phyloP scores from a whole-genome alignment of 352 stramenopile genomes.

The Phytophthora citricola region DNA sequence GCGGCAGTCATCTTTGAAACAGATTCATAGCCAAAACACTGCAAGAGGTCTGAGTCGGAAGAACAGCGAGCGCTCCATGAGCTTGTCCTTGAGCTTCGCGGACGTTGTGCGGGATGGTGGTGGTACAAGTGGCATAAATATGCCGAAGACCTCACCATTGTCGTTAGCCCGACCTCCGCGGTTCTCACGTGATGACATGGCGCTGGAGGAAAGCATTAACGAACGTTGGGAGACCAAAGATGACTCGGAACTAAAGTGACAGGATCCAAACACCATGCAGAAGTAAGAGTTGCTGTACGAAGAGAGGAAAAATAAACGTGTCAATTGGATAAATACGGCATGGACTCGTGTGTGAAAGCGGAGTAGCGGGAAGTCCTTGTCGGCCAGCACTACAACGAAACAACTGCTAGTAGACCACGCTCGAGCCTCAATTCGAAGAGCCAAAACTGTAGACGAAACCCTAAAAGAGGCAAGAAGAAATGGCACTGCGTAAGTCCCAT shows the following conservation, averaged over 20 bases:
- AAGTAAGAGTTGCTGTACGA: conserved; percentile 13
- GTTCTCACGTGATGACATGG: conserved; percentile 64
- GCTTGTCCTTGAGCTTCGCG: conserved; percentile 89
- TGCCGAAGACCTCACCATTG: conserved; percentile 53
- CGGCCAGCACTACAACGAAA: not conserved
- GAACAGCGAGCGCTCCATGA: conserved; percentile 78
- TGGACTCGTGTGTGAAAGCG: conserved; percentile 2
- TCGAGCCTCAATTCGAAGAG: conserved; percentile 20
- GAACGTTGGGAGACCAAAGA: conserved; percentile 79
- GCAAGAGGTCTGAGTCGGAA: conserved; percentile 54
- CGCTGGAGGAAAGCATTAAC: conserved; percentile 65
- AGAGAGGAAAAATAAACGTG: conserved; percentile 1
- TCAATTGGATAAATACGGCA: conserved; percentile 58
- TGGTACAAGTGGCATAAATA: conserved; percentile 29
- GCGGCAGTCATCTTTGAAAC: conserved; percentile 33
- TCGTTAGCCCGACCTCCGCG: conserved; percentile 43
- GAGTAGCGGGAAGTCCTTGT: not conserved
- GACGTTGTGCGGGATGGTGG: conserved; percentile 82
- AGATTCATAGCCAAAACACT: conserved; percentile 30
- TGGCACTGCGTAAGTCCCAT: conserved; percentile 10
- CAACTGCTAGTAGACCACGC: not conserved
- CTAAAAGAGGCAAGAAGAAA: conserved; percentile 30
- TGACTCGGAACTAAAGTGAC: conserved; percentile 70
- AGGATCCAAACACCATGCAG: conserved; percentile 1
- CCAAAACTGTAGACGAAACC: conserved; percentile 82